A percentile compares a stretch with the other conserved stretches of the same genome.
Conservation (phyloP, 306 rosid species). For the Fagus crenata region DNA sequence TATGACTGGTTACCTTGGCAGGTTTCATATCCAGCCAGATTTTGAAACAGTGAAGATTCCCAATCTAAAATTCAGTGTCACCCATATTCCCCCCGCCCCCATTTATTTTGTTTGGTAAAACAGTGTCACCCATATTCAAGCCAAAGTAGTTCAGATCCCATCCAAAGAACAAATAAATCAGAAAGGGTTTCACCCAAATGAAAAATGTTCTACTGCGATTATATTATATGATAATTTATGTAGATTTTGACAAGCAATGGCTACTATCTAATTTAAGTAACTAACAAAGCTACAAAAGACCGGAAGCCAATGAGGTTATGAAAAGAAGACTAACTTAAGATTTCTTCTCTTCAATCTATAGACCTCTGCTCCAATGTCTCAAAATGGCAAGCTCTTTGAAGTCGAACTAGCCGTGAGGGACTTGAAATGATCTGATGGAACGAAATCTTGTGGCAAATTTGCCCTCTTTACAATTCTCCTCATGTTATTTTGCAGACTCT, state of each 20-base stretch:
- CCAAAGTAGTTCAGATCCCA: background rate
- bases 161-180: background rate
- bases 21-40: constrained; percentile 19
- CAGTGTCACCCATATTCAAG: too few species aligned
- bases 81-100: too few species aligned
- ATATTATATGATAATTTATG: constrained; percentile 33
- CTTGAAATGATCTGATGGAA: constrained; percentile 68
- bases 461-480: constrained; percentile 90
- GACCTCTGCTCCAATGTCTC: constrained; percentile 34
- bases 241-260: constrained; percentile 27
- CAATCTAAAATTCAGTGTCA: too few species aligned
- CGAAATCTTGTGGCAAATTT: constrained; percentile 82
- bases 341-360: constrained; percentile 35
- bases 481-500: constrained; percentile 93
- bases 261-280: constrained; percentile 12
- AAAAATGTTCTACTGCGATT: constrained; percentile 4
- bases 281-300: constrained; percentile 33
- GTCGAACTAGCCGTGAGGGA: constrained; percentile 78
- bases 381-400: constrained; percentile 93
- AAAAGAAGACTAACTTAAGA: constrained; percentile 45
- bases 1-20: constrained; percentile 6
- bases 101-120: too few species aligned
- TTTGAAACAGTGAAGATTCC: constrained; percentile 8
- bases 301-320: constrained; percentile 36
- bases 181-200: constrained; percentile 13